Evolutionary conservation across 1,139 yeast genomes (phyloP).

Genomic region (Diutina neorugosa): DNA sequence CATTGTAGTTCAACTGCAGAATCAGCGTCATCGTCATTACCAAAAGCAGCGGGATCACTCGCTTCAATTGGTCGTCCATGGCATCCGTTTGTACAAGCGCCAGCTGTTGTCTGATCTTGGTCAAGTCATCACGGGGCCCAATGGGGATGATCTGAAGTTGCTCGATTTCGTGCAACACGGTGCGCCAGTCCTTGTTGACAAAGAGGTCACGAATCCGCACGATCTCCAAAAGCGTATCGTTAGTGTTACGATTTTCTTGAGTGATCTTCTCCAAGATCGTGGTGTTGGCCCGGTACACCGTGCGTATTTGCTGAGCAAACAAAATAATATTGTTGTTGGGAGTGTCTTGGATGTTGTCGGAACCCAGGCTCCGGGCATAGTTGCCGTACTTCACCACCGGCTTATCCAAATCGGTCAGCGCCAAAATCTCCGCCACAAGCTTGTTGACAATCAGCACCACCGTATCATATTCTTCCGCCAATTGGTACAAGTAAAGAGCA

Average conservation of each 20-base stretch:
- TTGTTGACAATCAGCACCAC: conserved; percentile 72
- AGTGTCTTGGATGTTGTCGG: conserved; percentile 14
- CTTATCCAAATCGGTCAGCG: conserved; percentile 61
- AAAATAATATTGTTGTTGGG: conserved; percentile 38
- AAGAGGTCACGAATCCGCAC: conserved; percentile 57
- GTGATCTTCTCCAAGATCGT: conserved; percentile 33
- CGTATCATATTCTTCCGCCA: conserved; percentile 79
- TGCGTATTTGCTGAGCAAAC: conserved; percentile 46
- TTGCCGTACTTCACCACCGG: conserved; percentile 34
- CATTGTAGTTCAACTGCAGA: conserved; percentile 42
- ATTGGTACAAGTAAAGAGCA: conserved; percentile 74
- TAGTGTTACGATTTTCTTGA: conserved; percentile 44
- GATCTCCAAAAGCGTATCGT: conserved; percentile 51
- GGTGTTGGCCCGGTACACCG: conserved; percentile 38
- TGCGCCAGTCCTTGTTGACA: conserved; percentile 47
- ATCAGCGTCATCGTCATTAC: conserved; percentile 76
- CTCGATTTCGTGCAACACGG: conserved; percentile 44
- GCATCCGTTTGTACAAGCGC: conserved; percentile 33
- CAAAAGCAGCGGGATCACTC: conserved; percentile 64
- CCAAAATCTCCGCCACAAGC: conserved; percentile 66
- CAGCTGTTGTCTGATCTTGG: conserved; percentile 24
- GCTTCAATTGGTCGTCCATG: conserved; percentile 55
- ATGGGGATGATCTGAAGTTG: conserved; percentile 59
- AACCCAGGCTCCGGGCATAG: conserved; percentile 15
- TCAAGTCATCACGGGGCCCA: conserved; percentile 24